Conservation (phyloP, 2,329 filamentous ascomycete species). For the Exophiala bonariae region DNA sequence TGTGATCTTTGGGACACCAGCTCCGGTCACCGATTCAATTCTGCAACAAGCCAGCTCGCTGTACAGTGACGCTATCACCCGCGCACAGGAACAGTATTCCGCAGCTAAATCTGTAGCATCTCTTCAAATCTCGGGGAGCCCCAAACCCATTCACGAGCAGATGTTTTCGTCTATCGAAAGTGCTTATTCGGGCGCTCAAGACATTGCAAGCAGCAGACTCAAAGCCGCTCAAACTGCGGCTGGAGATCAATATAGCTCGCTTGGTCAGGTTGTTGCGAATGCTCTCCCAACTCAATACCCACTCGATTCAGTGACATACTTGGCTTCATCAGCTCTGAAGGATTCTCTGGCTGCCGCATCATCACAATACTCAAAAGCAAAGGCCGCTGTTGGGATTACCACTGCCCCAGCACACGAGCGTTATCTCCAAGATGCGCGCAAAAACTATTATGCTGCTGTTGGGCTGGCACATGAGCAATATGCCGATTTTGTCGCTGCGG, state of each 20-base stretch:
- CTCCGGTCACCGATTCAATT: slow-evolving; percentile 44
- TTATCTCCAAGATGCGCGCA: slow-evolving; percentile 59
- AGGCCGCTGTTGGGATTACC: slow-evolving; percentile 64
- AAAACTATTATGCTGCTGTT: slow-evolving; percentile 75
- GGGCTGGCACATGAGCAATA: slow-evolving; percentile 79
- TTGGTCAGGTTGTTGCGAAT: slow-evolving; percentile 40
- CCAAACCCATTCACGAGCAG: slow-evolving; percentile 68
- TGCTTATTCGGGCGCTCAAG: slow-evolving; percentile 66
- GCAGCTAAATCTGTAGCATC: slow-evolving; percentile 68
- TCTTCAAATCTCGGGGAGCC: slow-evolving; percentile 65
- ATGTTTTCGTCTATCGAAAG: slow-evolving; percentile 68
- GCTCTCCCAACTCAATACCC: slow-evolving; percentile 43
- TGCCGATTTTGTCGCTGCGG: slow-evolving; percentile 70
- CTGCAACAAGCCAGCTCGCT: slow-evolving; percentile 41
- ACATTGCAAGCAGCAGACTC: slow-evolving; percentile 61
- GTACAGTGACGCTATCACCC: slow-evolving; percentile 65
- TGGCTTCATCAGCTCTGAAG: slow-evolving; percentile 68
- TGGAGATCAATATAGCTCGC: slow-evolving; percentile 35
- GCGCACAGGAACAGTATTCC: slow-evolving; percentile 67
- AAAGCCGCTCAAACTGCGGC: slow-evolving; percentile 57
- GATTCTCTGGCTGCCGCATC: slow-evolving; percentile 72
- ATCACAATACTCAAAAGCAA: slow-evolving; percentile 68
- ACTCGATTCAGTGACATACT: slow-evolving; percentile 60
- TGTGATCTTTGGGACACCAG: slow-evolving; percentile 52
- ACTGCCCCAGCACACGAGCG: slow-evolving; percentile 58